Base-by-base conservation (phyloP, 164 flowering plant genomes). In the Akebia trifoliata region DNA sequence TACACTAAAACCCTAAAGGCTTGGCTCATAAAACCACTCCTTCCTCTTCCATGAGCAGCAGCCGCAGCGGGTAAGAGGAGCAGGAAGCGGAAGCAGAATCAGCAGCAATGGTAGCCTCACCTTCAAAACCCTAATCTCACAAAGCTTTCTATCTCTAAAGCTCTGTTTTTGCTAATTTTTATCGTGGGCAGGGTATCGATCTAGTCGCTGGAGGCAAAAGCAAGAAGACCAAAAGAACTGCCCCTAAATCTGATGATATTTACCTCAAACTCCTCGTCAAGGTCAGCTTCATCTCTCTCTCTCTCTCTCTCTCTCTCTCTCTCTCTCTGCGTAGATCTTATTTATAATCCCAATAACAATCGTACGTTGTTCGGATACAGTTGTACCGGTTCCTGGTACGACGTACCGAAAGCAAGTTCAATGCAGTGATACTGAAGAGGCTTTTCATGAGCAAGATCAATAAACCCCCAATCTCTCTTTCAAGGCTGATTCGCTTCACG, bases 221-320 rank as follows among this genome's bases (percentile, higher is more conserved):
- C 67, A 78, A 78, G 78, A 73, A 65, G 65, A 78, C 80, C 35
- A 76, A 68, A 46, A 61, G 82, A 2, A 76, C 78, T 1, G 80
- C 82, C 22, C 82, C 82, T 2, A 78, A 71, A 46, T 78, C 82
- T 2, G 60, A 73, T 55, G 85, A 81, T 67, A 64, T 81, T 45
- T 81, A 81, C 60, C 79, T 81, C 50, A 81, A 72, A 52, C 81
- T 81, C 22, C 77, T 81, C 64, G 85, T 81, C 57, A 81, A 81
- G 79, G 82, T 70, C 6, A 11, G 22, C 17, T 49, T 26, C 6
- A 24, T 26, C 8, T 18, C 39, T 26, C 36, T 17, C 32, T 25
- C 18, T 42, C 1, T 21, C n/a, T 35, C 15, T 28, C 8, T 39
- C 22, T 39, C 4, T 21, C 17, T 30, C 9, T 40, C 3, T 17